Evolutionary conservation across 73 alveolate species (phyloP), one percentile per base, ranked within the genome.

Genomic region (Strombidium stylifer): DNA sequence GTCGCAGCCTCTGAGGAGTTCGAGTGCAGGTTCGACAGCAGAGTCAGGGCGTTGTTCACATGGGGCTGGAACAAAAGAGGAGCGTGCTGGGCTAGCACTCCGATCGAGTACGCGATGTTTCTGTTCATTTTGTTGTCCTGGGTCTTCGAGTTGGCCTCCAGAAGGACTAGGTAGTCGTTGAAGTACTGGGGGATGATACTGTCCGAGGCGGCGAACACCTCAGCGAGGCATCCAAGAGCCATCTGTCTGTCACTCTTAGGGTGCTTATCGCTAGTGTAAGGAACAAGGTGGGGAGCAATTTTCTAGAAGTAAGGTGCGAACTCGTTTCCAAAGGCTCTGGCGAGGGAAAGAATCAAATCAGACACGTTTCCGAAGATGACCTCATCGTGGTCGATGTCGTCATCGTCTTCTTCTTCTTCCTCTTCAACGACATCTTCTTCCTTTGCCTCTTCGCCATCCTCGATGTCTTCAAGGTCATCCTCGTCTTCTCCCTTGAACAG

Each of bases 181-280:
- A 67, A 68, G 32, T 49, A 55, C 0, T 26, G 42, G 0, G 66
- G 46, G 14, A 78, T 36, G 0, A 60, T 56, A 31, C 69, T 40
- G 42, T 81, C 83, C 51, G 60, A 69, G 49, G 48, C 49, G 40
- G 55, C 45, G 73, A 78, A 78, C 10, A 57, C 42, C 40, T 78
- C 89, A 20, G 83, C 66, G 35, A 78, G 68, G 61, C 80, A 55
- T 54, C 89, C 89, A 42, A 62, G 42, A n/a, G 50, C 79, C 71
- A 78, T 50, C 3, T 48, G 44, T 45, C 58, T 78, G 35, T 78
- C 89, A 28, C 76, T 45, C 41, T 48, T 78, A 19, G 89, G 78
- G 39, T 78, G 66, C 19, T 36, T 11, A 15, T 78, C 89, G 35
- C 40, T 73, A 21, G 45, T 35, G 36, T 56, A 39, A 28, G 18